Evolutionary conservation across 2,329 filamentous ascomycete genomes (phyloP).

Genomic region (Botrytis galanthina): DNA sequence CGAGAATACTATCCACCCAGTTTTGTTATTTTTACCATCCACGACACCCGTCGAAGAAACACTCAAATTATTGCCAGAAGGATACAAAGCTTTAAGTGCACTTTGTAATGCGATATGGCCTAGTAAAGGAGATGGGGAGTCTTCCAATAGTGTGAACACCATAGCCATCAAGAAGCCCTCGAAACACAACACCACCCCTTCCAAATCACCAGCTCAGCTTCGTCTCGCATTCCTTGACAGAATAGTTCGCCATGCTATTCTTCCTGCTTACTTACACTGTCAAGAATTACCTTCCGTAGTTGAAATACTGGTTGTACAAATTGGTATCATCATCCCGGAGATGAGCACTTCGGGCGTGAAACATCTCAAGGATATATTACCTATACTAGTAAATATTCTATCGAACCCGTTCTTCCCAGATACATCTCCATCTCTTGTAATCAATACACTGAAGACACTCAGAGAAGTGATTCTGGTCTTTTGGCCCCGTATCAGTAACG

Average conservation of each 20-base stretch:
- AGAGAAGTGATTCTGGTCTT: slow-evolving; percentile 58
- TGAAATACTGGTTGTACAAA: slow-evolving; percentile 52
- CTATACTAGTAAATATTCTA: slow-evolving; percentile 56
- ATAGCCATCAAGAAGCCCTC: neutral
- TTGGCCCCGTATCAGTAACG: slow-evolving; percentile 63
- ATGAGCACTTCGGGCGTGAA: slow-evolving; percentile 64
- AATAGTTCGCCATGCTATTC: slow-evolving; percentile 54
- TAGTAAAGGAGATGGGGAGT: slow-evolving; percentile 19
- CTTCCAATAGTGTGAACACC: slow-evolving; percentile 19
- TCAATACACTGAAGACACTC: slow-evolving; percentile 48
- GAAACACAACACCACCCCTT: neutral
- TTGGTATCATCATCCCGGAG: slow-evolving; percentile 49
- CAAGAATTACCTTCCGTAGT: slow-evolving; percentile 58
- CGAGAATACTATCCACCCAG: slow-evolving; percentile 66
- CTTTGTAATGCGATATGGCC: slow-evolving; percentile 44
- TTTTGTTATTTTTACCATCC: slow-evolving; percentile 72
- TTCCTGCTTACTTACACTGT: slow-evolving; percentile 56
- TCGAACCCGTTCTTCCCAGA: slow-evolving; percentile 65
- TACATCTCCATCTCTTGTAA: slow-evolving; percentile 50
- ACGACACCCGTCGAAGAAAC: slow-evolving; percentile 74
- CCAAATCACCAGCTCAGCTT: slow-evolving; percentile 17
- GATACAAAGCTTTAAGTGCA: slow-evolving; percentile 64
- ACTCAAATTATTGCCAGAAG: slow-evolving; percentile 57
- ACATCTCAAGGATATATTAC: slow-evolving; percentile 58
- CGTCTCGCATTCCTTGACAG: slow-evolving; percentile 50